Evolutionary conservation across 208 protist species (phyloP), one percentile per base, ranked within the genome.

Genomic region (Wallacemonas sp.): DNA sequence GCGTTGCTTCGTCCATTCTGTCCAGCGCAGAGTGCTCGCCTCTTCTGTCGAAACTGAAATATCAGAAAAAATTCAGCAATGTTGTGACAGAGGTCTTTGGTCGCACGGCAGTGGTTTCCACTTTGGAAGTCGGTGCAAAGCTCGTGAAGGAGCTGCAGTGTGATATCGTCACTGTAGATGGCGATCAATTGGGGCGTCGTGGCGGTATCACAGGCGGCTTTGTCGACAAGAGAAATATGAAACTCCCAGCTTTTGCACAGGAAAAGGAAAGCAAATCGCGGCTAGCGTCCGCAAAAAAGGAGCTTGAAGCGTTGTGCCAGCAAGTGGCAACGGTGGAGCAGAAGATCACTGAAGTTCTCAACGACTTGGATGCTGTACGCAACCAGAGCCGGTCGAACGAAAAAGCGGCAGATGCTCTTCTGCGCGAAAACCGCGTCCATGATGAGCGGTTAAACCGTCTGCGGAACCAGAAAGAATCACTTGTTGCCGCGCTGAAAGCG

Each of bases 131-230:
- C 14, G 98, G 92, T 2, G 49, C 78, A 5, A 39, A 68, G 12
- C 36, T 94, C 62, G 61, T 85, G 26, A 86, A 84, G 38, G 64
- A 80, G 45, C 68, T 96, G 22, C 74, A 91, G 38, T 78, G 97
- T 34, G 92, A 99, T 68, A 98, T 94, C 58, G 92, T 99, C 12
- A 99, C 97, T 2, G 46, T 97, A 2, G 93, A 97, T 47, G 95
- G 95, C 19, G 90, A 98, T 62, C 86, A 94, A 70, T 62, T 97
- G 15, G 82, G 90, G 19, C 77, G 80, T 3, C 89, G 75, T 30
- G 98, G 98, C 55, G 91, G 93, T 2, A 89, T 99, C 17, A 98
- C 93, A 0, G 98, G 98, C 56, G 98, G 98, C 11, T 99, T 93
- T 68, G 66, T 93, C 47, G 96, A 99, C 55, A 66, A 72, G 21